These are phyloP conservation scores for Naganishia onofrii DNA, from an alignment of 768 basidiomycete species.

Conservation along the genomic window DNA sequence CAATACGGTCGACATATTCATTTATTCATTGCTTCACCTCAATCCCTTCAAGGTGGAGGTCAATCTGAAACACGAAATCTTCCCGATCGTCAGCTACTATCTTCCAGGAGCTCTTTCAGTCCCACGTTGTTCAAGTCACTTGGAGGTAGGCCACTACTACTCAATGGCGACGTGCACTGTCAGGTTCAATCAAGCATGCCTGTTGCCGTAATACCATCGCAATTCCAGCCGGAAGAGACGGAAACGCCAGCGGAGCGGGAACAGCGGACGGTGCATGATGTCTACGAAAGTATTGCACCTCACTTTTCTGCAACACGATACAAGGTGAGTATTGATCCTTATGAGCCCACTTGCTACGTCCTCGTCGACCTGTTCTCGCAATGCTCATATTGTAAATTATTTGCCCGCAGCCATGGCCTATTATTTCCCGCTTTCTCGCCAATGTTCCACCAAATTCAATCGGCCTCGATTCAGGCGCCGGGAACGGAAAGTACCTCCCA, in stretches of 20 bases:
- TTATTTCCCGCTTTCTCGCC: conserved; percentile 71
- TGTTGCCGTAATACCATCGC: conserved; percentile 19
- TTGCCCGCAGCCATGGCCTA: conserved; percentile 73
- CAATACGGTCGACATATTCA: too few species aligned
- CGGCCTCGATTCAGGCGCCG: conserved; percentile 91
- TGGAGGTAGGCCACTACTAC: too few species aligned
- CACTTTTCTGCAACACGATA: conserved; percentile 53
- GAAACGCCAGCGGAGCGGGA: conserved; percentile 38
- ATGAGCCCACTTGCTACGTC: too few species aligned
- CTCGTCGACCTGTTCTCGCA: too few species aligned
- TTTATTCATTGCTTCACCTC: neutral
- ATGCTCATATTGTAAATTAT: too few species aligned
- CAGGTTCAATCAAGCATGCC: neutral
- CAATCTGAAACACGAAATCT: conserved; percentile 19
- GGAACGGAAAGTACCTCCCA: conserved; percentile 95
- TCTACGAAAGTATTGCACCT: conserved; percentile 51
- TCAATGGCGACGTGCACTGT: neutral
- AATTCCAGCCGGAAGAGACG: conserved; percentile 11
- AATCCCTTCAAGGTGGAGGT: conserved; percentile 5
- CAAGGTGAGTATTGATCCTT: conserved; percentile 51
- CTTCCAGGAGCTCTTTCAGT: too few species aligned
- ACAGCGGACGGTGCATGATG: conserved; percentile 48
- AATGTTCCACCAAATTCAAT: conserved; percentile 72
- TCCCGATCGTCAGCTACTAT: neutral
- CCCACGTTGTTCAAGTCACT: too few species aligned